Base-by-base conservation (phyloP, 352 stramenopile genomes). In the Phytopythium boreale region DNA sequence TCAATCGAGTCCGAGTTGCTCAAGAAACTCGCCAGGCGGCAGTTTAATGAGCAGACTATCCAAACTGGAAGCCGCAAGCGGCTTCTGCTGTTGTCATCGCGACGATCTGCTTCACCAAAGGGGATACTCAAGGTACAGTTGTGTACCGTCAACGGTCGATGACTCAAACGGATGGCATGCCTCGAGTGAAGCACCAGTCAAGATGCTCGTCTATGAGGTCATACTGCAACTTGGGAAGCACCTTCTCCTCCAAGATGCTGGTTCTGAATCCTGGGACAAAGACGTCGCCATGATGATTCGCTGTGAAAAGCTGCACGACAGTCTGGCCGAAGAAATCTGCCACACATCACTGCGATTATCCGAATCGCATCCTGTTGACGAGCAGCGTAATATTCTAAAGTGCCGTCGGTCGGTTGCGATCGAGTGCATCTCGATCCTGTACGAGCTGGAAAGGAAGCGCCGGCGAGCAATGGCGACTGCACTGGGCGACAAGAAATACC, bases 401-500 rank as follows among this genome's bases (percentile, higher is more conserved):
- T 52, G 56, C 22, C 56, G 56, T 5, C 22, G 56, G 8, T 61
- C 26, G 1, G 62, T 82, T 20, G 39, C 71, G 9, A 62, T 86
- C 31, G 61, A 69, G 46, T 86, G 73, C 50, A 60, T 87, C 31
- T 77, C 77, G 22, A 68, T 67, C 34, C 61, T 90, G 31, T 90
- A 74, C 59, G 74, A 76, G 2, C 65, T 88, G n/a, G 81, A 90
- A 59, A 64, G 63, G 37, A 78, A 82, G 61, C 67, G 77, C 20
- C 69, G 81, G 52, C 69, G 59, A 41, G 68, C 76, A 22, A 67
- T 78, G 0, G 70, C 53, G 4, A 57, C 62, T 4, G 64, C 63
- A 7, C 22, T 80, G 6, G 74, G 76, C 17, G 76, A 86, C 22
- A 90, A 88, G 53, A 80, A 76, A 53, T 90, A 87, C 58, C 66